Evolutionary conservation across 2,329 filamentous ascomycete species (phyloP).

Genomic region (Paecilomyces formosus): DNA sequence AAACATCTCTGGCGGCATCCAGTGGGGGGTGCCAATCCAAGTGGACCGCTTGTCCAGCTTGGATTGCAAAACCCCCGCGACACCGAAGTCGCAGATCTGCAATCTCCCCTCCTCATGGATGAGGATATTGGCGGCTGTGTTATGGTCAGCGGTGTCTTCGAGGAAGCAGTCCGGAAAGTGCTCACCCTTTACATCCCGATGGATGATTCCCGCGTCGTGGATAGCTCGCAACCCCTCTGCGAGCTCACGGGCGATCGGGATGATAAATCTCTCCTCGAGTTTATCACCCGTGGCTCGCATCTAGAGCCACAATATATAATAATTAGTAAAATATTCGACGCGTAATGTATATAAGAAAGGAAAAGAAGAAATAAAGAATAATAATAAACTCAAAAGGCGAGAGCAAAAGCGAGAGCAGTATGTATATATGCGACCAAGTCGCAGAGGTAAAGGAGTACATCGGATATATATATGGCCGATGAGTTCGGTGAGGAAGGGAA

Average conservation of each 20-base stretch:
- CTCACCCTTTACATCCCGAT: slow-evolving; percentile 57
- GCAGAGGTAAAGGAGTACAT: neutral
- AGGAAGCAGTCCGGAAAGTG: neutral
- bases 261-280: slow-evolving; percentile 55
- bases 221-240: slow-evolving; percentile 55
- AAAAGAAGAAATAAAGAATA: neutral
- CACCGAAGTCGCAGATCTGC: slow-evolving; percentile 60
- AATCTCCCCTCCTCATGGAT: slow-evolving; percentile 57
- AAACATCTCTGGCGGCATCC: slow-evolving; percentile 59
- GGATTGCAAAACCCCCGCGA: slow-evolving; percentile 55
- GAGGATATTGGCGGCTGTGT: slow-evolving; percentile 53
- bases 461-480: neutral
- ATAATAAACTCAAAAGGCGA: neutral
- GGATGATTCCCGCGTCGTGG: slow-evolving; percentile 59
- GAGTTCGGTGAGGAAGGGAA: neutral
- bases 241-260: slow-evolving; percentile 57
- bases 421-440: neutral
- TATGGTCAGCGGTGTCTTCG: neutral
- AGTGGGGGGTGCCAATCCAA: slow-evolving; percentile 59
- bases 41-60: slow-evolving; percentile 55
- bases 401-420: neutral
- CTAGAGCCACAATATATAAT: slow-evolving; percentile 14
- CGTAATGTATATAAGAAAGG: slow-evolving; percentile 10
- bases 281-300: slow-evolving; percentile 43
- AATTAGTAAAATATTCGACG: slow-evolving; percentile 9